Conservation (phyloP, 768 basidiomycete genomes). For the Phanerodontia chrysosporium region DNA sequence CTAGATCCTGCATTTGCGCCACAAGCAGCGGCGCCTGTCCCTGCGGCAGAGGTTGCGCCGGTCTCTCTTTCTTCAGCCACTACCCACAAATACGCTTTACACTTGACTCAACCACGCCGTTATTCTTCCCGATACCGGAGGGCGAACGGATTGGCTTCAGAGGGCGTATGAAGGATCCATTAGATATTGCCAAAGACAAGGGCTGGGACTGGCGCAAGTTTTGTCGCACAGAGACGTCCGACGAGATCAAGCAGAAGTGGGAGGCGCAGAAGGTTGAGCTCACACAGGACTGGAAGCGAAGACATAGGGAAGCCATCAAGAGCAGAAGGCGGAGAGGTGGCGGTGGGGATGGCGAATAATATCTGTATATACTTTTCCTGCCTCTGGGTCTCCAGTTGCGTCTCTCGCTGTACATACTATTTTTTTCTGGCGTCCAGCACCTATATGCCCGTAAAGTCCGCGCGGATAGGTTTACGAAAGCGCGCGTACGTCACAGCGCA, state of each 20-base stretch:
- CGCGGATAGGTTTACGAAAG: neutral
- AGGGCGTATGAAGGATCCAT: slow-evolving; percentile 34
- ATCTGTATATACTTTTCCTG: neutral
- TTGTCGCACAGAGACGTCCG: slow-evolving; percentile 45
- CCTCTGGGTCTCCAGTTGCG: too few relatives aligned
- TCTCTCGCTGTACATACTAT: too few relatives aligned
- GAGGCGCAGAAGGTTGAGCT: slow-evolving; percentile 63
- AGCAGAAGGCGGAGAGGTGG: slow-evolving; percentile 49
- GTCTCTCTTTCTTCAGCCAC: neutral
- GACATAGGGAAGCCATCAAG: slow-evolving; percentile 74
- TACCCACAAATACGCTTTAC: slow-evolving; percentile 25
- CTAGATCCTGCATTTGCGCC: slow-evolving; percentile 23
- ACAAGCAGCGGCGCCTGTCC: slow-evolving; percentile 17
- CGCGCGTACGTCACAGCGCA: neutral
- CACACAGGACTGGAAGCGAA: slow-evolving; percentile 74
- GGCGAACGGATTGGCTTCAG: slow-evolving; percentile 19
- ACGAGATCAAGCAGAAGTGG: slow-evolving; percentile 67
- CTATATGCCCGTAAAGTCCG: neutral
- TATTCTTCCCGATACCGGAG: slow-evolving; percentile 57
- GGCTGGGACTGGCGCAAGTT: slow-evolving; percentile 51
- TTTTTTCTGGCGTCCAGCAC: too few relatives aligned
- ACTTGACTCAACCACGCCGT: slow-evolving; percentile 49
- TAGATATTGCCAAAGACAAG: slow-evolving; percentile 45
- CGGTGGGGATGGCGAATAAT: slow-evolving; percentile 28
- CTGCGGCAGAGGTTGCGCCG: slow-evolving; percentile 6